Evolutionary conservation across 495 filamentous ascomycete genomes (phyloP).

Genomic region (Elasticomyces elasticus): DNA sequence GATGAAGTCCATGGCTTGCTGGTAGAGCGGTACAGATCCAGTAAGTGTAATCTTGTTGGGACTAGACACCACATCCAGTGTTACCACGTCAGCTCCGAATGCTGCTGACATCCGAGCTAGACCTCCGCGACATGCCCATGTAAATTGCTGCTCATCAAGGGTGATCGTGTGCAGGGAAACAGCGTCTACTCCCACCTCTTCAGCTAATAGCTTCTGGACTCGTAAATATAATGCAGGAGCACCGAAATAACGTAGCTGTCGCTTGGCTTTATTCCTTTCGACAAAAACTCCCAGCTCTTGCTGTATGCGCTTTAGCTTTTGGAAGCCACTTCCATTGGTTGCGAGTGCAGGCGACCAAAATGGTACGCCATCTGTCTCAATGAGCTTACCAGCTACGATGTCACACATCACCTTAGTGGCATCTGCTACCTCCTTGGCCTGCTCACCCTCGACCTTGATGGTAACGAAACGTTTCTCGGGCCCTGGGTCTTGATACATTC

Average conservation of each 20-base stretch:
- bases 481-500: neutral
- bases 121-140: conserved; percentile 35
- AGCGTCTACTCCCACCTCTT: neutral
- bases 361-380: neutral
- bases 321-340: neutral
- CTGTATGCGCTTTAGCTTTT: neutral
- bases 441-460: conserved; percentile 36
- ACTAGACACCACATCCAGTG: neutral
- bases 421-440: conserved; percentile 28
- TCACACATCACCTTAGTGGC: conserved; percentile 24
- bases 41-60: neutral
- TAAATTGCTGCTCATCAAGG: conserved; percentile 30
- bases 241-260: neutral
- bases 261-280: neutral
- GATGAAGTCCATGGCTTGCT: neutral
- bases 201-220: neutral
- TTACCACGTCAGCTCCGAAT: conserved; percentile 29
- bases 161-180: conserved; percentile 17
- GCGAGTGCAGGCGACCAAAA: neutral
- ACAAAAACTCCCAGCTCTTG: neutral
- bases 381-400: neutral
- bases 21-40: neutral
- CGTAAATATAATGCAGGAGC: neutral
- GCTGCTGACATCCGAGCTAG: conserved; percentile 27
- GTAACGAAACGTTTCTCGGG: conserved; percentile 3